These are phyloP conservation scores for Asterochloris sp. DNA, from an alignment of 139 green algal species.

Conservation along the genomic window DNA sequence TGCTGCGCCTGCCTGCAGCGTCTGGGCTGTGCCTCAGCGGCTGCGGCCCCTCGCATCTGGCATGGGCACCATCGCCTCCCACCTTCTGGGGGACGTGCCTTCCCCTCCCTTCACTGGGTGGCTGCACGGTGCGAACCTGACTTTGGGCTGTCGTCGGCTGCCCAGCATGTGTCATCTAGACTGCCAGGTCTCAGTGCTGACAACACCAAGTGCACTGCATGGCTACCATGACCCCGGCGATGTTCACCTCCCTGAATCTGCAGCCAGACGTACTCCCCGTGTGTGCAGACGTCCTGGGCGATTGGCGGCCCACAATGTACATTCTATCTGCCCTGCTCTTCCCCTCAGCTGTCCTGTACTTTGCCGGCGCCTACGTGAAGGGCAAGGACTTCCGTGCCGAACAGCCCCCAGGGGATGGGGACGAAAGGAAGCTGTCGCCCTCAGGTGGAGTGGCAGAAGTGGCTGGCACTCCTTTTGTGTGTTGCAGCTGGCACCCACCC, in stretches of 20 bases:
- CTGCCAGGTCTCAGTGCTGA: not conserved
- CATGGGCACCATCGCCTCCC: slow-evolving; percentile 79
- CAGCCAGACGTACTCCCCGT: not conserved
- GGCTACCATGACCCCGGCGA: not conserved
- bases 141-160: slow-evolving; percentile 17
- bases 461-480: too few relatives aligned
- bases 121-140: slow-evolving; percentile 50
- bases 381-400: slow-evolving; percentile 16
- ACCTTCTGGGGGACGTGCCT: slow-evolving; percentile 93
- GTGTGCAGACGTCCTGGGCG: not conserved
- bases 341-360: slow-evolving; percentile 4
- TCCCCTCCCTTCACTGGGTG: slow-evolving; percentile 81
- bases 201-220: not conserved
- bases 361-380: not conserved
- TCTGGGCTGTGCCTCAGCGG: slow-evolving; percentile 79
- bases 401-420: not conserved
- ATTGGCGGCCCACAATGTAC: slow-evolving; percentile 19
- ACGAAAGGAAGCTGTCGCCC: too few relatives aligned
- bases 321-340: slow-evolving; percentile 8
- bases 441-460: too few relatives aligned
- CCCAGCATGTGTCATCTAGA: not conserved
- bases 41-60: slow-evolving; percentile 75
- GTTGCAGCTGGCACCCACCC: too few relatives aligned
- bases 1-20: slow-evolving; percentile 20
- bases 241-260: not conserved